These are phyloP conservation scores for Flaveria sonorensis DNA, from an alignment of 129 eudicot genomes.

Conservation along the genomic window DNA sequence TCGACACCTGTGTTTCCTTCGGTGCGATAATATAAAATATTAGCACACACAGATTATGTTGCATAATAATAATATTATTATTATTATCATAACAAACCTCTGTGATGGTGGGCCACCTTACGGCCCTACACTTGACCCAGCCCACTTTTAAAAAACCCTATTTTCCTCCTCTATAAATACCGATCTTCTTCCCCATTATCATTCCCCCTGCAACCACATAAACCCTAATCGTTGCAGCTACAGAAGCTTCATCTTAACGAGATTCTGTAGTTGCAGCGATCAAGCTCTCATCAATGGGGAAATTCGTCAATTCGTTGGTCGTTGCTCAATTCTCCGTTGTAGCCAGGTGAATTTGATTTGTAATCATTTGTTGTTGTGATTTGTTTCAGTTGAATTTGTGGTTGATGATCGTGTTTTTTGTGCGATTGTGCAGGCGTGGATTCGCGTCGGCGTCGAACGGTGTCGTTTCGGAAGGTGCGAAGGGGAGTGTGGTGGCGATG, in stretches of 20 bases:
- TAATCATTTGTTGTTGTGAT: too few species aligned
- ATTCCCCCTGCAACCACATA: background rate
- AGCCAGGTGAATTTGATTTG: constrained; percentile 35
- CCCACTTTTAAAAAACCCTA: constrained; percentile 33
- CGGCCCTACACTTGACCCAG: constrained; percentile 10
- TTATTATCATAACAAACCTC: background rate
- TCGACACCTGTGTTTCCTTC: background rate
- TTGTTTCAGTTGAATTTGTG: background rate
- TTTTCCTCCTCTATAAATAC: constrained; percentile 16
- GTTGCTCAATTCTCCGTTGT: constrained; percentile 38
- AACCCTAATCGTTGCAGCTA: constrained; percentile 34
- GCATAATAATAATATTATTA: background rate
- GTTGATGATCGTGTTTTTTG: background rate
- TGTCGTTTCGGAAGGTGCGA: constrained; percentile 33
- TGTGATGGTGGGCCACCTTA: constrained; percentile 25
- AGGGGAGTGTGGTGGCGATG: constrained; percentile 39
- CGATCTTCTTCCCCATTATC: too few species aligned
- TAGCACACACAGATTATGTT: background rate
- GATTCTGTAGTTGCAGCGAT: constrained; percentile 35
- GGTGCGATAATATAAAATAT: constrained; percentile 6
- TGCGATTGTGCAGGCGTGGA: constrained; percentile 52
- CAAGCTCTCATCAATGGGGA: constrained; percentile 49
- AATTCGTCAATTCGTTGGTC: constrained; percentile 49
- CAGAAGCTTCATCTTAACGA: background rate
- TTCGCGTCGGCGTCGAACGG: constrained; percentile 59